Conservation (phyloP, 768 basidiomycete species). For the Lyophyllum semitale region DNA sequence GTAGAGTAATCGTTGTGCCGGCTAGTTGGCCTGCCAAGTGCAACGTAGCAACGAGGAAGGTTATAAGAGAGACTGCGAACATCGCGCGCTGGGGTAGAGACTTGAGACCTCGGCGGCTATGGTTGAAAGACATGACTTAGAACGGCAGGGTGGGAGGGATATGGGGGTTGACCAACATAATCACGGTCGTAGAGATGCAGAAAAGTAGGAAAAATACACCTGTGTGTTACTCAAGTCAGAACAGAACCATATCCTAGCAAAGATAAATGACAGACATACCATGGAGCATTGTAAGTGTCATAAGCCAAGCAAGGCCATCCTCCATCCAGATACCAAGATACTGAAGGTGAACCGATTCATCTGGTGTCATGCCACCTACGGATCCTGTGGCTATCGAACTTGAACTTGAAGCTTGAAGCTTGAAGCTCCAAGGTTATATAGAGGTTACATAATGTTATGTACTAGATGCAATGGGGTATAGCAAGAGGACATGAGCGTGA, state of each 20-base stretch:
- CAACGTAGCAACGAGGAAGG: constrained; percentile 4
- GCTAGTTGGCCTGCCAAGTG: neutral
- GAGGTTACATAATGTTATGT: too few relatives aligned
- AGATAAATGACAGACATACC: too few relatives aligned
- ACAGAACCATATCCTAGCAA: neutral
- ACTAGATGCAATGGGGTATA: too few relatives aligned
- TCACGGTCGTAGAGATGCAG: neutral
- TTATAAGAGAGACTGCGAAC: constrained; percentile 1
- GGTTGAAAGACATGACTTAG: neutral
- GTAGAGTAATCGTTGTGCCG: neutral
- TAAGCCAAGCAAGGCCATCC: neutral
- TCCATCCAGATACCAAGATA: too few relatives aligned
- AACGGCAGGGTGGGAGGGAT: neutral
- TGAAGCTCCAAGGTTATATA: too few relatives aligned
- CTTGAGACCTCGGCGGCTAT: constrained; percentile 1
- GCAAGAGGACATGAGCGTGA: too few relatives aligned
- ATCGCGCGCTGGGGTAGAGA: neutral
- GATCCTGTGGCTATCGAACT: too few relatives aligned
- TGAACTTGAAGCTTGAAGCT: too few relatives aligned
- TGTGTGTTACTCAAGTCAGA: too few relatives aligned
- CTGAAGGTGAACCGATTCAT: neutral
- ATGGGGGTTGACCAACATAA: neutral
- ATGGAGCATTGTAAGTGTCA: neutral
- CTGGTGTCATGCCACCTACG: neutral
- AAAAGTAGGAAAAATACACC: constrained; percentile 3